Base-by-base conservation (phyloP, 1,139 yeast genomes). In the Yamadazyma triangularis region DNA sequence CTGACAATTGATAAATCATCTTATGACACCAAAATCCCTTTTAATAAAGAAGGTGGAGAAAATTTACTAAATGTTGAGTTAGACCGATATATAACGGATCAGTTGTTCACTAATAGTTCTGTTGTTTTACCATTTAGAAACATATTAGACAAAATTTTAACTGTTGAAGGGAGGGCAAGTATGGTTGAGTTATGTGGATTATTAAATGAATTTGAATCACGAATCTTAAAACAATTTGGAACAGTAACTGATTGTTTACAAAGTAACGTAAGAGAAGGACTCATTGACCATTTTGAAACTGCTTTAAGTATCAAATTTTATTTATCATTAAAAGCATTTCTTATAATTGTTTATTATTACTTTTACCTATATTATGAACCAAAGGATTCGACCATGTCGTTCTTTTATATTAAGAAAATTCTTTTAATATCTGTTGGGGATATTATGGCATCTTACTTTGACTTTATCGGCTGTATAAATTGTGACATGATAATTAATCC, bases 401-500 rank as follows among this genome's bases (percentile, higher is more conserved):
- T 48, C 31, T 62, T 58, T 35, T 67, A 65, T 38, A 34, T 60
- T 30, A 64, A 55, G 36, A 67, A 67, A 39, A 47, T 60, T 26
- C 27, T 64, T 2, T 41, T 53, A 20, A 56, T 60, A 16, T 44
- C 56, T 15, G 53, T 53, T 3, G 45, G 42, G 1, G 69, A 65
- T 25, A 45, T 64, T 11, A 61, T 65, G 68, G 71, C 70, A 1
- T 58, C 60, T 33, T 64, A 60, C 35, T 53, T 51, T 33, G 58
- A 59, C 10, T 49, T 56, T 28, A 46, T 61, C 28, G 62, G 60
- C 11, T 54, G 55, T 30, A 49, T 51, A 11, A 51, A 54, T 16
- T 63, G 66, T 34, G 76, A 70, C 37, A 53, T 64, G 50, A 40
- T 62, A 5, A 40, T 71, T 9, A 65, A 70, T 25, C 77, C 77